Base-by-base conservation (phyloP, 495 filamentous ascomycete genomes). In the Aspergillus panamensis region DNA sequence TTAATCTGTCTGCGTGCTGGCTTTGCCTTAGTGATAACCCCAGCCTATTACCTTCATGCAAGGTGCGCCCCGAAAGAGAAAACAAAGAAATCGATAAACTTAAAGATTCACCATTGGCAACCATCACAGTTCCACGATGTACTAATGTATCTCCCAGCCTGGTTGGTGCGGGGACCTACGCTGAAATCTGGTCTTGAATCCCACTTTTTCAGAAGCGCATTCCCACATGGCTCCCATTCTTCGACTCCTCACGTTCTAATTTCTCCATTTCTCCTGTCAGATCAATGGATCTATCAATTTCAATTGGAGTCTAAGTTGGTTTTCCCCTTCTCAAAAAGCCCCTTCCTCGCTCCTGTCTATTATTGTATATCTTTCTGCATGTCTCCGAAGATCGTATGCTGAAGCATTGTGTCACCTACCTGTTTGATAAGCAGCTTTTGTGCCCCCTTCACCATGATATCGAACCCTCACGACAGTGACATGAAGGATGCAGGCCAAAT, bases 401-500 rank as follows among this genome's bases (percentile, higher is more conserved):
- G 33, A 43, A 42, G 29, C 31, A 21, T 17, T 17, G 16, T 58
- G n/a, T 31, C 21, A 10, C n/a, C 47, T 52, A 48, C 21, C 31
- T 20, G 13, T 39, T 25, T 13, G 14, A 56, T 35, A 29, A 39
- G 39, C n/a, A 20, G n/a, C 14, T 19, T 16, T 44, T 45, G 3
- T 35, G 20, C 1, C 32, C 6, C 20, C 4, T 30, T 42, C 42
- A 43, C 21, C 6, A 58, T 66, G 45, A 48, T 10, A 14, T 58
- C 51, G 48, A 59, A 29, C 32, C 62, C 55, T 12, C 25, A 48
- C 2, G 48, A 55, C 16, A 25, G 35, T 20, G 49, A 40, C 21
- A 43, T 58, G 17, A 57, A 60, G 25, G 51, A 62, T 50, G 61
- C 62, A 13, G 60, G 54, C 6, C 62, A 60, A 45, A 56, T 62